These are phyloP conservation scores for Yamadazyma phyllophila DNA, from an alignment of 805 yeast genomes.

Conservation along the genomic window DNA sequence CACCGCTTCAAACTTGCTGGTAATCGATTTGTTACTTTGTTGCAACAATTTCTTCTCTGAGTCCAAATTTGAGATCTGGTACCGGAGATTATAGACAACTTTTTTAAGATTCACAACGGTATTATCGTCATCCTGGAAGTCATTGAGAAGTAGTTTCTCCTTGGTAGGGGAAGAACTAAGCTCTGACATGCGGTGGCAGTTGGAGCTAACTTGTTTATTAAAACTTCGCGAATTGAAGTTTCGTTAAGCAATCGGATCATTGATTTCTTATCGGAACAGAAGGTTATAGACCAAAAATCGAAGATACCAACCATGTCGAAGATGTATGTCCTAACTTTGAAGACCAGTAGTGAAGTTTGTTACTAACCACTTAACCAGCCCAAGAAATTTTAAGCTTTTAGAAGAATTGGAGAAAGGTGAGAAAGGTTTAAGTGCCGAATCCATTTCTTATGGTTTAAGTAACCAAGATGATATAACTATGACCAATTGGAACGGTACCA, in stretches of 20 bases:
- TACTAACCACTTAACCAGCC: constrained; percentile 43
- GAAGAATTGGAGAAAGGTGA: constrained; percentile 98
- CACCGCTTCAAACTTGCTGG: constrained; percentile 25
- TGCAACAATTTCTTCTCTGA: constrained; percentile 35
- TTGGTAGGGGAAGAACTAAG: constrained; percentile 5
- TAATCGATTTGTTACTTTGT: constrained; percentile 24
- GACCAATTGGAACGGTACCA: constrained; percentile 98
- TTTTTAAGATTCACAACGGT: constrained; percentile 16
- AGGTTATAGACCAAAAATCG: background rate
- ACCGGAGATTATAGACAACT: constrained; percentile 27
- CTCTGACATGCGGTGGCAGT: constrained; percentile 2
- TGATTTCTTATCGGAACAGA: background rate
- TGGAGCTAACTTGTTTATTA: background rate
- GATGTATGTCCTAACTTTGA: constrained; percentile 34
- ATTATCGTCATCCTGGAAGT: constrained; percentile 2
- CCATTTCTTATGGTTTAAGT: constrained; percentile 91
- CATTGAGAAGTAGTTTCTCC: background rate
- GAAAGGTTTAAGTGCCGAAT: constrained; percentile 94
- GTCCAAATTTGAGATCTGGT: constrained; percentile 28
- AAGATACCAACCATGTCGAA: constrained; percentile 36
- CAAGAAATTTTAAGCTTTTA: constrained; percentile 89
- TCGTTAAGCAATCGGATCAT: constrained; percentile 1
- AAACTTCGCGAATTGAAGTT: constrained; percentile 1
- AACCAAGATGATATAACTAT: constrained; percentile 88
- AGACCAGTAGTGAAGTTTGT: background rate